phyloP scores from a whole-genome alignment of 345 rosid genomes.

The Draba incana region DNA sequence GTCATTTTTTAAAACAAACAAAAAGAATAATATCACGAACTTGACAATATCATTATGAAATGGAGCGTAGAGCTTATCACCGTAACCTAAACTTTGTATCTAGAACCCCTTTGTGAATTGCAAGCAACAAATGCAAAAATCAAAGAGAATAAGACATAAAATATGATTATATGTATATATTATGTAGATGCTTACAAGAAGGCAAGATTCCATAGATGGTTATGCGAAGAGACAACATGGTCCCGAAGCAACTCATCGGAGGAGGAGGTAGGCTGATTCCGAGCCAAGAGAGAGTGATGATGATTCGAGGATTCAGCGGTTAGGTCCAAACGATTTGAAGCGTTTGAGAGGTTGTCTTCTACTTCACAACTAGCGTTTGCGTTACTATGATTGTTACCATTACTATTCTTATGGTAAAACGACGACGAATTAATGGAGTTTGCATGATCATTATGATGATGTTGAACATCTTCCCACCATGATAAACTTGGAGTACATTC shows the following conservation, averaged over 20 bases:
- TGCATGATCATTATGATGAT: constrained; percentile 53
- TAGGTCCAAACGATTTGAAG: constrained; percentile 67
- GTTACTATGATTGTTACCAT: background rate
- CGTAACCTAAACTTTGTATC: constrained; percentile 13
- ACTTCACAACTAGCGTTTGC: constrained; percentile 55
- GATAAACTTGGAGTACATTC: constrained; percentile 51
- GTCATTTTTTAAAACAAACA: background rate
- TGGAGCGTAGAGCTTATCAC: constrained; percentile 7
- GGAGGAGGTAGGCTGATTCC: constrained; percentile 42
- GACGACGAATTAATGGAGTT: constrained; percentile 50
- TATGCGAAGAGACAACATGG: constrained; percentile 52
- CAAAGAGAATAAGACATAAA: background rate
- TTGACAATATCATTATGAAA: constrained; percentile 16
- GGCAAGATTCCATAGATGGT: constrained; percentile 67
- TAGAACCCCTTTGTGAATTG: constrained; percentile 12
- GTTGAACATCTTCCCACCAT: constrained; percentile 68
- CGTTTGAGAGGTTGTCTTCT: constrained; percentile 65
- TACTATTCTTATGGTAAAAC: constrained; percentile 36
- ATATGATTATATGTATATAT: background rate
- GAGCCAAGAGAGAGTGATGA: constrained; percentile 38
- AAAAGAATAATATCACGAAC: background rate
- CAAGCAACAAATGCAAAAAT: background rate
- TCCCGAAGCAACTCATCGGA: constrained; percentile 58
- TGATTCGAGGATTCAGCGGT: constrained; percentile 59
- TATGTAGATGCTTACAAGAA: constrained; percentile 56